These are phyloP conservation scores for Ceratobasidium sp. DNA, from an alignment of 1,284 basidiomycete genomes.

Conservation along the genomic window DNA sequence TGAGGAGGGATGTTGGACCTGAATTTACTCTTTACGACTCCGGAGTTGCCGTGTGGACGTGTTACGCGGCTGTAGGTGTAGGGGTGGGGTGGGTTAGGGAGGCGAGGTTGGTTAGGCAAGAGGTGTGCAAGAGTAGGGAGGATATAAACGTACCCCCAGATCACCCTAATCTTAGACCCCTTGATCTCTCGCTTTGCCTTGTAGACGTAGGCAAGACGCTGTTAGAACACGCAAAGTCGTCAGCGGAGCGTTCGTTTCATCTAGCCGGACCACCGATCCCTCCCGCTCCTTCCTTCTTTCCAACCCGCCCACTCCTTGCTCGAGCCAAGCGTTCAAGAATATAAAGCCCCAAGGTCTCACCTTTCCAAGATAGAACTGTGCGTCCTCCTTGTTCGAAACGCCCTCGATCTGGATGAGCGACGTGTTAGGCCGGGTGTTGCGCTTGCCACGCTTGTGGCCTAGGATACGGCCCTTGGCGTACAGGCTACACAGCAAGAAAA, in stretches of 20 bases:
- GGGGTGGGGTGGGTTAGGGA: background rate
- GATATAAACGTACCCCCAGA: slow-evolving; percentile 84
- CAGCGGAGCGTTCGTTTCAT: background rate
- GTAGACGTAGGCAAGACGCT: slow-evolving; percentile 99
- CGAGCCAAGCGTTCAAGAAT: background rate
- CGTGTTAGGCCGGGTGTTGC: slow-evolving; percentile 95
- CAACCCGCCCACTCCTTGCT: background rate
- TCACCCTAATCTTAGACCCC: slow-evolving; percentile 93
- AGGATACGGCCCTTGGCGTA: slow-evolving; percentile 98
- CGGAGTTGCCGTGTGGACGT: slow-evolving; percentile 93
- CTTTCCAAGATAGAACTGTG: slow-evolving; percentile 99
- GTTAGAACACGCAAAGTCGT: slow-evolving; percentile 33
- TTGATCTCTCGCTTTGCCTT: slow-evolving; percentile 92
- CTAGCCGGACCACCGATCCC: no score
- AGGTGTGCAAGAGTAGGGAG: background rate
- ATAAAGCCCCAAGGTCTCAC: slow-evolving; percentile 64
- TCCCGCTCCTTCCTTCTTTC: background rate
- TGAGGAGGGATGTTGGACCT: slow-evolving; percentile 95
- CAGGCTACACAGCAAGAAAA: slow-evolving; percentile 68
- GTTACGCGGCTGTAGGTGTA: slow-evolving; percentile 77
- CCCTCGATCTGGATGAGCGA: slow-evolving; percentile 98
- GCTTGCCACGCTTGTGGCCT: slow-evolving; percentile 98
- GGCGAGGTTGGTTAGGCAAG: background rate
- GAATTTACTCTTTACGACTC: slow-evolving; percentile 99
- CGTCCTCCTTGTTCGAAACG: slow-evolving; percentile 92